Evolutionary conservation across 1,284 basidiomycete genomes (phyloP).

Genomic region (Ceratobasidium sp.): DNA sequence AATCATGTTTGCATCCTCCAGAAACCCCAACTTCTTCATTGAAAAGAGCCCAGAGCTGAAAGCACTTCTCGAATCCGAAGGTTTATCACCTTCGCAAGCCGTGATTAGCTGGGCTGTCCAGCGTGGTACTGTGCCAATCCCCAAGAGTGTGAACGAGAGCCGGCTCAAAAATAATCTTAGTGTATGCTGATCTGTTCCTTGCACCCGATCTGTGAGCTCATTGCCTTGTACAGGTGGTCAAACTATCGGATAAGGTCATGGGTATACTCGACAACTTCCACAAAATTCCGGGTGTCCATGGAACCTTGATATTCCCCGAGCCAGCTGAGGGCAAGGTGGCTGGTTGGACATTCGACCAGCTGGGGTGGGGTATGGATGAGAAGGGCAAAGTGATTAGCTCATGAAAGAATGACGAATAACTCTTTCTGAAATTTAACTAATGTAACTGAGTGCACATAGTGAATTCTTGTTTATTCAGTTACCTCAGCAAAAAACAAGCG

Average conservation of each 20-base stretch:
- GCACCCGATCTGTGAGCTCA: neutral
- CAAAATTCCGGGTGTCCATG: slow-evolving; percentile 20
- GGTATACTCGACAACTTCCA: slow-evolving; percentile 29
- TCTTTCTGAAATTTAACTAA: no score
- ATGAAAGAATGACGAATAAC: neutral
- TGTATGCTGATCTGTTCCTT: neutral
- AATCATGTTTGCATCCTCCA: slow-evolving; percentile 45
- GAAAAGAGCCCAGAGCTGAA: slow-evolving; percentile 57
- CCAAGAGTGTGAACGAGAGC: slow-evolving; percentile 64
- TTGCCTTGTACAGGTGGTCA: neutral
- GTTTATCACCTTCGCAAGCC: slow-evolving; percentile 78
- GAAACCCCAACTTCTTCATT: slow-evolving; percentile 14
- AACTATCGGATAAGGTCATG: slow-evolving; percentile 17
- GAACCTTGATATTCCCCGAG: slow-evolving; percentile 1
- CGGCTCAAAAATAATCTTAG: slow-evolving; percentile 24
- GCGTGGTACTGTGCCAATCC: slow-evolving; percentile 76
- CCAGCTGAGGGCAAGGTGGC: neutral
- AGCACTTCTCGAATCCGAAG: slow-evolving; percentile 66
- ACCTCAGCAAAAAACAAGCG: no score
- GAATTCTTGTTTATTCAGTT: no score
- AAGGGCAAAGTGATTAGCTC: slow-evolving; percentile 18
- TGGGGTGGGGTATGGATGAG: slow-evolving; percentile 32
- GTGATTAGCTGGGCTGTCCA: slow-evolving; percentile 82
- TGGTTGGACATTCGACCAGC: slow-evolving; percentile 24
- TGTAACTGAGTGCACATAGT: no score